Percentiles rank a stretch among this genome's conserved stretches.
phyloP scores from a whole-genome alignment of 2,329 filamentous ascomycete genomes.

The Monascus ruber region DNA sequence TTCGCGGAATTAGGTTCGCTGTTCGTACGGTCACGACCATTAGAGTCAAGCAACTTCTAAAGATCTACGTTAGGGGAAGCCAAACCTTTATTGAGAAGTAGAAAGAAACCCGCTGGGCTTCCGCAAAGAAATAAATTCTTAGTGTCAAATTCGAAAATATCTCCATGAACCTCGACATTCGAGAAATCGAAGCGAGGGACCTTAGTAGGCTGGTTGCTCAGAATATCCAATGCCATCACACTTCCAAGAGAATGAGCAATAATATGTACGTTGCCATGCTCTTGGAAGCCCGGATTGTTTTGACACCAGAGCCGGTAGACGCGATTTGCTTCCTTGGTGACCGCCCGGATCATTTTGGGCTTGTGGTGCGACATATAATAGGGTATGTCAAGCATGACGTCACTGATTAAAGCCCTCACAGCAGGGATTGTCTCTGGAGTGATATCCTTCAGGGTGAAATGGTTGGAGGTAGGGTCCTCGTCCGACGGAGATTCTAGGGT shows the following conservation, averaged over 20 bases:
- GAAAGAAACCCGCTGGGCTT: conserved; percentile 84
- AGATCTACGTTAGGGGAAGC: not conserved
- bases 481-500: conserved; percentile 43
- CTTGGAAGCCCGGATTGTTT: conserved; percentile 79
- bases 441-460: conserved; percentile 71
- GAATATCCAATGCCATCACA: conserved; percentile 84
- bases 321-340: conserved; percentile 82
- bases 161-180: conserved; percentile 30
- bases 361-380: conserved; percentile 98
- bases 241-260: conserved; percentile 90
- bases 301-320: conserved; percentile 92
- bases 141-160: conserved; percentile 82
- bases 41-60: conserved; percentile 15
- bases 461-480: conserved; percentile 48
- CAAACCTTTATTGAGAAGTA: conserved; percentile 61
- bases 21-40: conserved; percentile 15
- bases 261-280: conserved; percentile 75
- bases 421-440: conserved; percentile 83
- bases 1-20: conserved; percentile 60
- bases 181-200: conserved; percentile 41
- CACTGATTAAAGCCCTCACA: conserved; percentile 85
- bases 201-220: conserved; percentile 75
- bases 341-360: conserved; percentile 81
- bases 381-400: conserved; percentile 96
- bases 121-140: conserved; percentile 81